Evolutionary conservation across 2,329 filamentous ascomycete species (phyloP).

Genomic region (Nothophoma quercina): DNA sequence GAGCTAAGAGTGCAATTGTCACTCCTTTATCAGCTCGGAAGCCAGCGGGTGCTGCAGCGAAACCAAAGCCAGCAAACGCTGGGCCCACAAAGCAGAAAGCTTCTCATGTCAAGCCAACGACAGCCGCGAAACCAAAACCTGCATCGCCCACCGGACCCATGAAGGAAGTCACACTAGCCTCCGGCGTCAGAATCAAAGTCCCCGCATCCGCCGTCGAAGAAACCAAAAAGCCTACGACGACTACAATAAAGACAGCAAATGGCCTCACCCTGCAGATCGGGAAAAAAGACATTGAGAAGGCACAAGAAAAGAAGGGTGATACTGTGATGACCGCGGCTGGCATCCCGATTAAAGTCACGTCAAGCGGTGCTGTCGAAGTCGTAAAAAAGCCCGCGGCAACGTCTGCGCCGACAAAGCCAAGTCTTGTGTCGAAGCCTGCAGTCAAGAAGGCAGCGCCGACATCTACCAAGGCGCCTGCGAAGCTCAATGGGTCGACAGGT

Average conservation of each 20-base stretch:
- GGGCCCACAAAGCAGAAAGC: conserved; percentile 19
- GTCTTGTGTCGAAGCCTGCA: background rate
- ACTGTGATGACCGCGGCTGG: conserved; percentile 41
- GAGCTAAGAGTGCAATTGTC: conserved; percentile 38
- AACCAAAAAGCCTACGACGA: conserved; percentile 38
- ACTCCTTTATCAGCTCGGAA: conserved; percentile 26
- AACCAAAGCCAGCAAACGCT: conserved; percentile 18
- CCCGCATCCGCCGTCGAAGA: conserved; percentile 39
- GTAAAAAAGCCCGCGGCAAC: conserved; percentile 22
- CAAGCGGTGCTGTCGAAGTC: conserved; percentile 34
- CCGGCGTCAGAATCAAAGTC: conserved; percentile 46
- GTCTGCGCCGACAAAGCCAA: conserved; percentile 5
- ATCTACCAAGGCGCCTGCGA: conserved; percentile 8
- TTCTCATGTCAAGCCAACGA: conserved; percentile 4
- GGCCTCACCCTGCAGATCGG: conserved; percentile 42
- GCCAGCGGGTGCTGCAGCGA: conserved; percentile 7
- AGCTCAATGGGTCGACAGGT: background rate
- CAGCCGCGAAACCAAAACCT: conserved; percentile 20
- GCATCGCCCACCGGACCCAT: conserved; percentile 29
- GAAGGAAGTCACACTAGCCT: conserved; percentile 40
- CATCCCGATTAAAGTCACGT: conserved; percentile 43
- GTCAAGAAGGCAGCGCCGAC: conserved; percentile 13
- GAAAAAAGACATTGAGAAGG: conserved; percentile 44
- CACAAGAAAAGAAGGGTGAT: conserved; percentile 35
- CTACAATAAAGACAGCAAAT: conserved; percentile 38